These are phyloP conservation scores for Fusarium graminum DNA, from an alignment of 2,329 filamentous ascomycete species.

Conservation along the genomic window DNA sequence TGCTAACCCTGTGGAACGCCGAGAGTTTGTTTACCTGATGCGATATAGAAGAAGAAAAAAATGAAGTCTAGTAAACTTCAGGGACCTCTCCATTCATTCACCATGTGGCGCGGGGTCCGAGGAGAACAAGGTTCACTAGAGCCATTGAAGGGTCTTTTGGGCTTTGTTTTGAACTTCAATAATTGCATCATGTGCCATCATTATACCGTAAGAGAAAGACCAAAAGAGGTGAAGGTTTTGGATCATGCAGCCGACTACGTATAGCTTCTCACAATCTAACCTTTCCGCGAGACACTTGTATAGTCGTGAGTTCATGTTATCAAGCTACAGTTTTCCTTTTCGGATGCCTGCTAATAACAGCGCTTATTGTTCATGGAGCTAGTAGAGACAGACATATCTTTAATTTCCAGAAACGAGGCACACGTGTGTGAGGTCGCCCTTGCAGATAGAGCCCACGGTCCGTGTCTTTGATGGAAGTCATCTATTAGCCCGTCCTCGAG, in stretches of 20 bases:
- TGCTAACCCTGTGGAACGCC: slow-evolving; percentile 33
- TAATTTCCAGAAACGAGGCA: slow-evolving; percentile 45
- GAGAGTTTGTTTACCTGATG: slow-evolving; percentile 7
- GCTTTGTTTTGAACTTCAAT: slow-evolving; percentile 19
- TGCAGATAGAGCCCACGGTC: slow-evolving; percentile 32
- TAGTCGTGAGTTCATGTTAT: slow-evolving; percentile 6
- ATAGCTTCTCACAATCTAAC: slow-evolving; percentile 5
- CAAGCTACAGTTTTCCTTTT: slow-evolving; percentile 28
- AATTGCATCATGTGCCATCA: slow-evolving; percentile 44
- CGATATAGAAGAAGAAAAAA: slow-evolving; percentile 7
- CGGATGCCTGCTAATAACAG: not conserved
- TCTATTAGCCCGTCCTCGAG: slow-evolving; percentile 13
- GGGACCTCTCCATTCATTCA: slow-evolving; percentile 25
- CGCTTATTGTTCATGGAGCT: slow-evolving; percentile 2
- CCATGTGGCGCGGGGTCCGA: slow-evolving; percentile 30
- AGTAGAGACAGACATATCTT: slow-evolving; percentile 19
- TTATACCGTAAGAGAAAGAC: slow-evolving; percentile 15
- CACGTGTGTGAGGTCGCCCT: slow-evolving; percentile 33
- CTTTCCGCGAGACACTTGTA: not conserved
- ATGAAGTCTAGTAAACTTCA: slow-evolving; percentile 23
- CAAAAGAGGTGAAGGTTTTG: slow-evolving; percentile 21
- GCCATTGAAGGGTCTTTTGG: slow-evolving; percentile 10
- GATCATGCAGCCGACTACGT: not conserved
- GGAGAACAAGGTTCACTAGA: slow-evolving; percentile 15
- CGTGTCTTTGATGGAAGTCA: slow-evolving; percentile 14